Base-by-base conservation (phyloP, 441 rosid genomes). In the Croton setiger region DNA sequence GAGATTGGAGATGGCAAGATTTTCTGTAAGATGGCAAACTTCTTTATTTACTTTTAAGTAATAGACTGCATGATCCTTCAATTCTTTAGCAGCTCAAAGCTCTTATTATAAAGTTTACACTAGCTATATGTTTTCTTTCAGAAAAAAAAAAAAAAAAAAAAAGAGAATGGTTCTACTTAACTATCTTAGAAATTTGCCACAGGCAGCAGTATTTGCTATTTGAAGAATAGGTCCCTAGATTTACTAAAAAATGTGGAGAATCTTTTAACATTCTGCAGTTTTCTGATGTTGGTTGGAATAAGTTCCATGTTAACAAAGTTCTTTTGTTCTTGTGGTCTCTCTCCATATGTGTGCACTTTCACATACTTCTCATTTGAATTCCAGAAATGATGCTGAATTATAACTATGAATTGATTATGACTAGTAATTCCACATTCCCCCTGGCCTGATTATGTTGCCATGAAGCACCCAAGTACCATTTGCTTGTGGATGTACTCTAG, bases 1-100 rank as follows among this genome's bases (percentile, higher is more conserved):
- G 96, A 93, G 84, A 88, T 91, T 69, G 98, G 98, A 31, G 97
- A 91, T 54, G 96, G 96, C 75, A 93, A 93, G 80, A 89, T 93
- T 73, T 93, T 93, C 71, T 75, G 96, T 91, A 86, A 78, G 81
- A 11, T 41, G 45, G 41, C 58, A 43, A 60, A 65, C 18, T 47
- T 56, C 35, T 63, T 66, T 35, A 41, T 8, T 27, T 37, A 5
- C 4, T n/a, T 35, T 36, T 10, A 27, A 27, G 10, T 39, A 15
- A 4, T 37, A 36, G 23, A 13, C 55, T 57, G 18, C 23, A 3
- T 17, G 5, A 35, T 58, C 44, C 18, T 35, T 45, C n/a, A 47
- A 4, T 36, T 51, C 11, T 18, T 36, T 64, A 8, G 20, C 45
- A 36, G 5, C 52, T 48, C 20, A 51, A 58, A 18, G 47, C 57